phyloP scores from a whole-genome alignment of 1,139 yeast species.

The Suhomyces bolitotheri region DNA sequence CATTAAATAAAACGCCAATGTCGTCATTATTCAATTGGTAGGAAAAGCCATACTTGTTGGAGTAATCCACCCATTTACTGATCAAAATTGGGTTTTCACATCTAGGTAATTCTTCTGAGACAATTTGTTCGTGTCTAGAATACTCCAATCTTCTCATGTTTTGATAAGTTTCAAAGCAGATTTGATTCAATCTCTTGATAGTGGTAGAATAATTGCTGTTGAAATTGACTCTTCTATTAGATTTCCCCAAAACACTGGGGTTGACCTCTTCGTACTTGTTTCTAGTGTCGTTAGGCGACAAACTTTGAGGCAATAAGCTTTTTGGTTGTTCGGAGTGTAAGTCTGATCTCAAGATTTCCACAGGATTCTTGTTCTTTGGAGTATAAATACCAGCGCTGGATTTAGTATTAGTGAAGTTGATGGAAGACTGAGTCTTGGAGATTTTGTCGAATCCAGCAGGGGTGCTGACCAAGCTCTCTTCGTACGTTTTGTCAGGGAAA shows the following conservation, averaged over 20 bases:
- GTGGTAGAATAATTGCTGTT: constrained; percentile 43
- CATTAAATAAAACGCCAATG: constrained; percentile 89
- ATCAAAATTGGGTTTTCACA: constrained; percentile 72
- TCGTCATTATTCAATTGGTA: constrained; percentile 89
- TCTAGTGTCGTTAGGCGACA: constrained; percentile 91
- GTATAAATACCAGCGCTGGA: constrained; percentile 63
- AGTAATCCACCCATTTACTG: constrained; percentile 97
- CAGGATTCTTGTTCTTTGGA: constrained; percentile 58
- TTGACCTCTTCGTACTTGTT: constrained; percentile 80
- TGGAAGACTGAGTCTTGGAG: constrained; percentile 61
- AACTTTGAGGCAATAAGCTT: constrained; percentile 77
- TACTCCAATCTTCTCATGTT: constrained; percentile 45
- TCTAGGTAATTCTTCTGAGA: constrained; percentile 40
- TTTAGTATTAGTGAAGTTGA: constrained; percentile 69
- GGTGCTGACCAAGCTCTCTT: constrained; percentile 56
- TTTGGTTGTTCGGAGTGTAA: constrained; percentile 69
- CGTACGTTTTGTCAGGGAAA: constrained; percentile 74
- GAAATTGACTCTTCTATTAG: constrained; percentile 43
- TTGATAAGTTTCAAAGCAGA: constrained; percentile 42
- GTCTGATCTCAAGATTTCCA: constrained; percentile 69
- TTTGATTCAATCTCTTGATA: constrained; percentile 40
- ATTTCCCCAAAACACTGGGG: constrained; percentile 39
- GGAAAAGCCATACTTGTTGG: constrained; percentile 93
- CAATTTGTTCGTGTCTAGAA: constrained; percentile 35
- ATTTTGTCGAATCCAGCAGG: constrained; percentile 60